A percentile compares a stretch with the other conserved stretches of the same genome.
Conservation (phyloP, 148 eudicot species). For the Camellia japonica region DNA sequence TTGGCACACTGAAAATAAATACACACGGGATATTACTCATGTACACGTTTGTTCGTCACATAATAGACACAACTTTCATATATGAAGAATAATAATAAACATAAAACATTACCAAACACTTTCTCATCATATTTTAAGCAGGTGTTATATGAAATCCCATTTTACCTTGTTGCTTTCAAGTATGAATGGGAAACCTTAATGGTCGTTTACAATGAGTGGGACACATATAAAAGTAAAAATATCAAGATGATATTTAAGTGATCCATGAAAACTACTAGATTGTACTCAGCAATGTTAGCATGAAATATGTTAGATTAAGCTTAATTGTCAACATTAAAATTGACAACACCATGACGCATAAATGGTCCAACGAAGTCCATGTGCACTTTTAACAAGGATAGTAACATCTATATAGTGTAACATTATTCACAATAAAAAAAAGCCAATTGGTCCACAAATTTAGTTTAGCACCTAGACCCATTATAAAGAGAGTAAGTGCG, state of each 20-base stretch:
- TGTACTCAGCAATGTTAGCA: not conserved
- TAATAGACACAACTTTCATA: not conserved
- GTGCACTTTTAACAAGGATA: not conserved
- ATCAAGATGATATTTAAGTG: no score
- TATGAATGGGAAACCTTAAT: no score
- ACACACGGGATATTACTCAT: not conserved
- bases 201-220: no score
- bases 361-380: not conserved
- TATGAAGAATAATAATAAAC: not conserved
- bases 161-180: no score
- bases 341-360: not conserved
- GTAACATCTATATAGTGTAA: not conserved
- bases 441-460: not conserved
- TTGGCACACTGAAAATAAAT: not conserved
- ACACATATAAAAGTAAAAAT: no score
- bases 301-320: not conserved
- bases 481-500: not conserved
- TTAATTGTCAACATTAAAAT: not conserved
- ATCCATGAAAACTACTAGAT: no score
- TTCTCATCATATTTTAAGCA: no score
- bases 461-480: not conserved
- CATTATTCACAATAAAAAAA: not conserved
- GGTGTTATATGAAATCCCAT: no score
- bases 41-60: not conserved
- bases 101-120: no score